A percentile compares a stretch with the other conserved stretches of the same genome.
Evolutionary conservation across 2,329 filamentous ascomycete genomes (phyloP).

Genomic region (Chlorencoelia australis): DNA sequence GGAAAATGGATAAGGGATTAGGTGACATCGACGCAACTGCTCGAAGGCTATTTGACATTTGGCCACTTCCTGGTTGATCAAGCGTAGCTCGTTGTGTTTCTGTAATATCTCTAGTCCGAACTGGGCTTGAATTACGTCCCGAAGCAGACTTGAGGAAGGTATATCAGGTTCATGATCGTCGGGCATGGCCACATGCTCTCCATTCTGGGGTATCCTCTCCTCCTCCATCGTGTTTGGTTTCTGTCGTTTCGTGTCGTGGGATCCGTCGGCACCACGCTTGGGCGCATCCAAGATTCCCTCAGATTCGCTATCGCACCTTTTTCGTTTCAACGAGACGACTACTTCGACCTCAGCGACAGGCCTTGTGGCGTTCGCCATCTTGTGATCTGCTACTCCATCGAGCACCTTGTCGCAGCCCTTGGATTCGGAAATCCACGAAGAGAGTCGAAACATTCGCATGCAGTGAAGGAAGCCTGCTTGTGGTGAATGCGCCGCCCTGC

Average conservation of each 20-base stretch:
- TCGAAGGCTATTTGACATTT: constrained; percentile 92
- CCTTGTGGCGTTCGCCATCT: constrained; percentile 26
- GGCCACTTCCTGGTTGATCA: constrained; percentile 92
- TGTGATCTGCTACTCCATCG: constrained; percentile 32
- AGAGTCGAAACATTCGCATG: constrained; percentile 51
- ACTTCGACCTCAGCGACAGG: constrained; percentile 15
- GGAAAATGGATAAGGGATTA: constrained; percentile 79
- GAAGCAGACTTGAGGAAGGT: constrained; percentile 24
- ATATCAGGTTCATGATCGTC: constrained; percentile 9
- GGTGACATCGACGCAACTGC: constrained; percentile 81
- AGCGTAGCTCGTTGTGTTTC: constrained; percentile 87
- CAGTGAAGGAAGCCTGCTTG: constrained; percentile 13
- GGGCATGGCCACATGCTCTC: constrained; percentile 13
- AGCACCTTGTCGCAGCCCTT: constrained; percentile 45
- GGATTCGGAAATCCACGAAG: constrained; percentile 43
- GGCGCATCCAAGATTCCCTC: too few relatives aligned
- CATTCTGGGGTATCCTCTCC: constrained; percentile 1
- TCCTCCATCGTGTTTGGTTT: constrained; percentile 23
- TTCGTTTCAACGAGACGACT: constrained; percentile 20
- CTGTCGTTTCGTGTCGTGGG: constrained; percentile 23
- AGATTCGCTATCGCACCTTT: constrained; percentile 18
- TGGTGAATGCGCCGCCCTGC: too few relatives aligned
- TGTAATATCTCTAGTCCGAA: constrained; percentile 84
- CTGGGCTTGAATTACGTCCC: constrained; percentile 59
- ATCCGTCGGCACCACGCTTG: constrained; percentile 8